These are phyloP conservation scores for Hymenoscyphus fructigenus DNA, from an alignment of 2,329 filamentous ascomycete species.

Conservation along the genomic window DNA sequence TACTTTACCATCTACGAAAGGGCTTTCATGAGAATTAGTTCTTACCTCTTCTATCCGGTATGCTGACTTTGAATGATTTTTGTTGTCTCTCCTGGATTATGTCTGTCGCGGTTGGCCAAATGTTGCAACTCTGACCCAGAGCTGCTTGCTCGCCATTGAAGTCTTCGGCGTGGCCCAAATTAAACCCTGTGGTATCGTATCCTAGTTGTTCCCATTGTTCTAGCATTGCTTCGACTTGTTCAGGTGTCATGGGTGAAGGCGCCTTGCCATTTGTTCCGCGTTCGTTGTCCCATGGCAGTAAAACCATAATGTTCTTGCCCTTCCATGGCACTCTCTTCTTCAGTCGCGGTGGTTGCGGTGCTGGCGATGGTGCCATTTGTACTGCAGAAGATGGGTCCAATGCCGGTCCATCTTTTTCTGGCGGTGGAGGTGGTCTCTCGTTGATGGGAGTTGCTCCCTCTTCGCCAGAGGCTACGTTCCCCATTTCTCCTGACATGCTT, in stretches of 20 bases:
- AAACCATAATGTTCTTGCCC: conserved; percentile 71
- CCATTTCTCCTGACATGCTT: conserved; percentile 28
- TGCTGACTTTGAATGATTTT: conserved; percentile 57
- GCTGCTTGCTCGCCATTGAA: conserved; percentile 22
- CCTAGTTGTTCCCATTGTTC: conserved; percentile 67
- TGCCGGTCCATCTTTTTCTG: conserved; percentile 27
- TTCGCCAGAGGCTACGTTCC: conserved; percentile 22
- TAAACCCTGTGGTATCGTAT: conserved; percentile 68
- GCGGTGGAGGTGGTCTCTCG: conserved; percentile 43
- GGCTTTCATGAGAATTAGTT: not conserved
- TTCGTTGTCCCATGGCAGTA: conserved; percentile 66
- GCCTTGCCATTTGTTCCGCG: conserved; percentile 57
- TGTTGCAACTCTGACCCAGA: conserved; percentile 58
- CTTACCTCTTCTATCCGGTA: conserved; percentile 52
- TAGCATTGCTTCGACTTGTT: conserved; percentile 61
- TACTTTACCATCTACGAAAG: not conserved
- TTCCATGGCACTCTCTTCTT: conserved; percentile 75
- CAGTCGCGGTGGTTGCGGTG: conserved; percentile 51
- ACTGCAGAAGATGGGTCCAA: conserved; percentile 19
- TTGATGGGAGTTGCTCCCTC: conserved; percentile 29
- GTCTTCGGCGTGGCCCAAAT: conserved; percentile 51
- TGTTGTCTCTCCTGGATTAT: conserved; percentile 54
- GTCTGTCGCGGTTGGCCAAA: conserved; percentile 66
- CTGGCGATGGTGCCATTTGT: conserved; percentile 27
- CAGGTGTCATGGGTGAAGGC: conserved; percentile 53